Conservation (phyloP, 2,329 filamentous ascomycete genomes). For the Sordariomycetes sp. region DNA sequence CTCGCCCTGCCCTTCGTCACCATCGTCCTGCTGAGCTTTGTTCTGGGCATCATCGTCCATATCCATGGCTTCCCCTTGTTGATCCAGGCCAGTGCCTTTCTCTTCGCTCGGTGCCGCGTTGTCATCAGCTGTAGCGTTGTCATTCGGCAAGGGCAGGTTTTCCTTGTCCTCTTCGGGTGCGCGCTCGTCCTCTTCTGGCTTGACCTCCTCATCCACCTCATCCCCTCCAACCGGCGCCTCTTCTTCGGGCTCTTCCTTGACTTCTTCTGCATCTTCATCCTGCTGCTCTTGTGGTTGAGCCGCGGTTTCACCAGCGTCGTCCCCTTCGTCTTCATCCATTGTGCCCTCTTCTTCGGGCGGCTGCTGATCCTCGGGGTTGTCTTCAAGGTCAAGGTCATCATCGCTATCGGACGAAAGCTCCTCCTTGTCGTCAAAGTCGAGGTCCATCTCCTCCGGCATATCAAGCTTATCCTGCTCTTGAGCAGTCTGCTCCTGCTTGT, state of each 20-base stretch:
- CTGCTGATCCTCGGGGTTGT: constrained; percentile 38
- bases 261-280: constrained; percentile 40
- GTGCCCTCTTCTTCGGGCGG: constrained; percentile 46
- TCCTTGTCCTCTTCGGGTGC: constrained; percentile 45
- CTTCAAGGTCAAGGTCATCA: constrained; percentile 48
- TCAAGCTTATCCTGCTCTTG: constrained; percentile 76
- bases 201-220: constrained; percentile 37
- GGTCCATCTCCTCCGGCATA: constrained; percentile 79
- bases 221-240: constrained; percentile 29
- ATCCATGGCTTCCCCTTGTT: constrained; percentile 55
- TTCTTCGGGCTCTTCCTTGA: constrained; percentile 40
- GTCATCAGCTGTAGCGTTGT: constrained; percentile 47
- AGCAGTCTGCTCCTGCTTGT: constrained; percentile 62
- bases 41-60: constrained; percentile 47
- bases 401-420: constrained; percentile 46
- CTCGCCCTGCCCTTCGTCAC: constrained; percentile 54
- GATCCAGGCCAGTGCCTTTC: constrained; percentile 55
- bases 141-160: constrained; percentile 24
- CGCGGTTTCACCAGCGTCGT: constrained; percentile 16
- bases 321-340: constrained; percentile 21
- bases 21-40: constrained; percentile 55
- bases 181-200: constrained; percentile 37
- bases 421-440: constrained; percentile 66
- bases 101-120: constrained; percentile 55
- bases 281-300: constrained; percentile 35